Evolutionary conservation across 495 filamentous ascomycete genomes (phyloP).

Genomic region (Xylaria sp.): DNA sequence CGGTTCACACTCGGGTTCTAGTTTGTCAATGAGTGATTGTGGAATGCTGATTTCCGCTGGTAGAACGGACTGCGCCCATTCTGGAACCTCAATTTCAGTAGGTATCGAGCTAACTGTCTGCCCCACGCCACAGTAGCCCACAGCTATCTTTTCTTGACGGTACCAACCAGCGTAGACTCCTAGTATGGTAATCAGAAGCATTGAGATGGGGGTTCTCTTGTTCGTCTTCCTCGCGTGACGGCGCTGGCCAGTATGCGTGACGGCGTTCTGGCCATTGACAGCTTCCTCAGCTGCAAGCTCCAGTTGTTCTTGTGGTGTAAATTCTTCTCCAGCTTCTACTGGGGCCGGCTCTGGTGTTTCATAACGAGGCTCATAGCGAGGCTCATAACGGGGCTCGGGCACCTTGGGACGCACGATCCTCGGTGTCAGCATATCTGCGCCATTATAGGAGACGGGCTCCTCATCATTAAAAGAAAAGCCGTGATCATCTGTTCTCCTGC

Average conservation of each 20-base stretch:
- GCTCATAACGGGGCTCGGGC: conserved; percentile 31
- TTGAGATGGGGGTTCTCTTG: conserved; percentile 63
- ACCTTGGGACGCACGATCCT: conserved; percentile 25
- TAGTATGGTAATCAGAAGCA: conserved; percentile 70
- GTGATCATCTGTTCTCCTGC: conserved; percentile 46
- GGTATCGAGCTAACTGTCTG: conserved; percentile 51
- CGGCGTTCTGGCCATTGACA: conserved; percentile 46
- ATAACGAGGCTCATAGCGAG: conserved; percentile 52
- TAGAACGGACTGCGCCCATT: conserved; percentile 48
- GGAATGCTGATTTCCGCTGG: conserved; percentile 53
- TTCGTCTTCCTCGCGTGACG: conserved; percentile 38
- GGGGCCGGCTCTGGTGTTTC: conserved; percentile 37
- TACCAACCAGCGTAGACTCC: conserved; percentile 81
- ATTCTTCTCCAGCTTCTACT: conserved; percentile 81
- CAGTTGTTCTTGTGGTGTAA: conserved; percentile 86
- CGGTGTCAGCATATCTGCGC: conserved; percentile 55
- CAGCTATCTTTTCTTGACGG: conserved; percentile 90
- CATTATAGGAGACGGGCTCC: conserved; percentile 45
- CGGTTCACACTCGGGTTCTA: conserved; percentile 87
- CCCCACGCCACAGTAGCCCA: conserved; percentile 93
- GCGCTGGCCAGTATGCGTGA: conserved; percentile 34
- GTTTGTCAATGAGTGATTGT: conserved; percentile 67
- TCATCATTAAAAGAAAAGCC: conserved; percentile 32
- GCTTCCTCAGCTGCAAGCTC: conserved; percentile 70
- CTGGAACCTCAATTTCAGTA: conserved; percentile 50